Base-by-base conservation (phyloP, 2,329 filamentous ascomycete species). In the Pyricularia grisea region DNA sequence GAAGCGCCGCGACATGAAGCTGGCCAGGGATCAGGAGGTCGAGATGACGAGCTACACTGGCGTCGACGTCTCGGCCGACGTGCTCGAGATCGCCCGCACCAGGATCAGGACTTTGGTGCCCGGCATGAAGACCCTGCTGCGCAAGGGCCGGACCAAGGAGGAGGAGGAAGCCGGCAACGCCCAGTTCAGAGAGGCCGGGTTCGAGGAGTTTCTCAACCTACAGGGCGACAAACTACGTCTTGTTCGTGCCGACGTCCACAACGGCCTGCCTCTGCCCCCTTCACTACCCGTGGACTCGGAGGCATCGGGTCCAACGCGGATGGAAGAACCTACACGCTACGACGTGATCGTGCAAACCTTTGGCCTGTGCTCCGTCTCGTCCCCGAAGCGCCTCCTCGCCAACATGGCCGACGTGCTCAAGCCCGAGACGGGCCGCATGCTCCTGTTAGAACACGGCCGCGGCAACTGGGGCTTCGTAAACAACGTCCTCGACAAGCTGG, bases 301-400 rank as follows among this genome's bases (percentile, higher is more conserved):
- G n/a, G 14, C 58, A 11, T 23, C 58, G 23, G 58, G 12, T 3
- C n/a, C 55, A 17, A 58, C n/a, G 20, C 55, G 58, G 14, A 11
- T 23, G 28, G n/a, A 60, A n/a, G 23, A 58, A 27, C 69, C 69
- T 10, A 67, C 66, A 6, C 82, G 82, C 71, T 90, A 89, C 78
- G 88, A 90, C 77, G 89, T 87, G 1, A 78, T 90, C 55, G 75
- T 90, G 33, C 87, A 90, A 74, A 88, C 87, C 0, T 90, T 90
- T 77, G 87, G 87, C 4, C 81, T 90, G 30, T 90, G 88, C 77
- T 88, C 85, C 73, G 87, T 89, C 2, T 79, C 80, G 4, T 83
- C 88, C 73, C 88, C 88, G 0, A 80, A 83, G 11, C 76, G 75
- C 31, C 79, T 90, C 25, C 76, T 90, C 25, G 75, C 78, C 67